phyloP scores from a whole-genome alignment of 2,329 filamentous ascomycete genomes.

The Microsporum canis region DNA sequence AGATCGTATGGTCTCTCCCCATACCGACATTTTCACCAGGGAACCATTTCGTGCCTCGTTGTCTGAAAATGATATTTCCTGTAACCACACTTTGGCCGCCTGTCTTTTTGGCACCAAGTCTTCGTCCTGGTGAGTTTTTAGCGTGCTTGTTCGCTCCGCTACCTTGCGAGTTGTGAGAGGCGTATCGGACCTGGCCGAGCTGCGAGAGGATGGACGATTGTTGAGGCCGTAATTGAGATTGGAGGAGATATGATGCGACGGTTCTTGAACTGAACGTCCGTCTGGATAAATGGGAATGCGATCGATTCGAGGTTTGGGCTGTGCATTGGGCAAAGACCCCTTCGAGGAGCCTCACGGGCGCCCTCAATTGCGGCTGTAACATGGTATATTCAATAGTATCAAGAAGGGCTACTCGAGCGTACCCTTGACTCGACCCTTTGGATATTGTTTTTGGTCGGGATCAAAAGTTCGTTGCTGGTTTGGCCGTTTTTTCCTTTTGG shows the following conservation, averaged over 20 bases:
- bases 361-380: slow-evolving; percentile 34
- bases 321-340: slow-evolving; percentile 24
- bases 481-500: neutral
- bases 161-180: slow-evolving; percentile 54
- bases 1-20: slow-evolving; percentile 94
- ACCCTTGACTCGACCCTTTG: slow-evolving; percentile 3
- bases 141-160: slow-evolving; percentile 51
- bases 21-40: slow-evolving; percentile 92
- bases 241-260: neutral
- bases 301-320: slow-evolving; percentile 14
- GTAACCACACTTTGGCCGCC: slow-evolving; percentile 89
- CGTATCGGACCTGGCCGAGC: slow-evolving; percentile 45
- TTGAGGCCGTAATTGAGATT: neutral
- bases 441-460: neutral
- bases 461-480: neutral
- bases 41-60: slow-evolving; percentile 88
- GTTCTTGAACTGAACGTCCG: slow-evolving; percentile 12
- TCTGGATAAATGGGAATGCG: slow-evolving; percentile 14
- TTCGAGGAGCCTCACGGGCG: slow-evolving; percentile 31
- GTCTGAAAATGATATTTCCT: slow-evolving; percentile 96
- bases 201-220: slow-evolving; percentile 24
- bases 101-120: slow-evolving; percentile 86
- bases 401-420: slow-evolving; percentile 5
- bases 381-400: slow-evolving; percentile 19
- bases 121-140: slow-evolving; percentile 64